These are phyloP conservation scores for Talaromyces sp. DNA, from an alignment of 2,329 filamentous ascomycete species.

Conservation along the genomic window DNA sequence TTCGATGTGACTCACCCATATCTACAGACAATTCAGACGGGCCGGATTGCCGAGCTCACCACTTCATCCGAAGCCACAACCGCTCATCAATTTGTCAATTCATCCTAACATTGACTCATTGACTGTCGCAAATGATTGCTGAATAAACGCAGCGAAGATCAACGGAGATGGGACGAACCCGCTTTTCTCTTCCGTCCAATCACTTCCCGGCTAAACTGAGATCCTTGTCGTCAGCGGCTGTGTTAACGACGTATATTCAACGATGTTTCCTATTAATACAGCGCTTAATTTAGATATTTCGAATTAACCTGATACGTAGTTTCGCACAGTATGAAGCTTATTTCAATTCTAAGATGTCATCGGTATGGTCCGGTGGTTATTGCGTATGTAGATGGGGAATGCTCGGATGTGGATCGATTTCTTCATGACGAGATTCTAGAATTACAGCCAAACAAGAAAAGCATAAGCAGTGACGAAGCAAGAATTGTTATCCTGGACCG, in stretches of 20 bases:
- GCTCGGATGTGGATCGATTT: background rate
- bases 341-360: background rate
- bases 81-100: background rate
- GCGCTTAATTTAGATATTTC: background rate
- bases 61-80: too few species aligned
- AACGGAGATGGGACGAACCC: slow-evolving; percentile 5
- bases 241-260: background rate
- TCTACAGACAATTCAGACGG: background rate
- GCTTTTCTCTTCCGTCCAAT: slow-evolving; percentile 13
- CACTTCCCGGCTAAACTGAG: background rate
- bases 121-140: background rate
- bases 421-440: background rate
- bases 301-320: background rate
- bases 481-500: slow-evolving; percentile 34
- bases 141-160: background rate
- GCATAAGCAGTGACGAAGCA: background rate
- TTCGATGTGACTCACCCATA: background rate
- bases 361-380: background rate
- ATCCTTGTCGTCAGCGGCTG: slow-evolving; percentile 13
- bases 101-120: background rate
- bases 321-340: background rate
- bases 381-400: background rate
- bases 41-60: too few species aligned
- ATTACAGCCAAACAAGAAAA: background rate
- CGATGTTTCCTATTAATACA: background rate